phyloP scores from a whole-genome alignment of 192 early-diverging fungal genomes.

The Umbelopsis sp. region DNA sequence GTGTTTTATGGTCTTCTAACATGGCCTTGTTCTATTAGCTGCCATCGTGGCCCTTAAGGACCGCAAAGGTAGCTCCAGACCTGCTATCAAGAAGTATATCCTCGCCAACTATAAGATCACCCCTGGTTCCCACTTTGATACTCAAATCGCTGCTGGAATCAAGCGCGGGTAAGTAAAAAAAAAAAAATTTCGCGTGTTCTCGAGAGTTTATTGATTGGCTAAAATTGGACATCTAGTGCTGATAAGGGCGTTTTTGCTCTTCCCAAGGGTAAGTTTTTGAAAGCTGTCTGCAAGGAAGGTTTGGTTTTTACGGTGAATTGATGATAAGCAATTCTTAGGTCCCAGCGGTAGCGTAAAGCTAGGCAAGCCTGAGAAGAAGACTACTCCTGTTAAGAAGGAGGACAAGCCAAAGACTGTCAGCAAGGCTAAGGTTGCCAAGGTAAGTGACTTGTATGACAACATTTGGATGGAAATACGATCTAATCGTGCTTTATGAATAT shows the following conservation, averaged over 20 bases:
- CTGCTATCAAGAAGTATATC: conserved; percentile 81
- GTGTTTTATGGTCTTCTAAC: conserved; percentile 1
- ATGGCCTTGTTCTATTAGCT: conserved; percentile 19
- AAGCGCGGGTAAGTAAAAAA: conserved; percentile 49
- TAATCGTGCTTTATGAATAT: neutral
- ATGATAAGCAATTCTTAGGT: conserved; percentile 21
- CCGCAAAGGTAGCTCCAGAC: conserved; percentile 70
- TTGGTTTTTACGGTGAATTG: neutral
- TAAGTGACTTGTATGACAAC: neutral
- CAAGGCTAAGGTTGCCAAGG: conserved; percentile 31
- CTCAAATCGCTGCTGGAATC: conserved; percentile 64
- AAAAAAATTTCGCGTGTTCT: neutral
- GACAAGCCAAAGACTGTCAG: conserved; percentile 47
- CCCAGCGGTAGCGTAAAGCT: conserved; percentile 70
- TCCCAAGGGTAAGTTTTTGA: conserved; percentile 61
- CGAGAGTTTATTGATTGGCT: neutral
- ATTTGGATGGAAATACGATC: conserved; percentile 25
- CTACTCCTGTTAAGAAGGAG: conserved; percentile 21
- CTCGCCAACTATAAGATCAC: conserved; percentile 64
- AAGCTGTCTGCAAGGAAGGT: neutral
- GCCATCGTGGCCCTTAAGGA: conserved; percentile 66
- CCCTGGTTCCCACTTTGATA: conserved; percentile 53
- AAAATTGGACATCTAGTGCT: conserved; percentile 37
- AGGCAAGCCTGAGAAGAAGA: conserved; percentile 51
- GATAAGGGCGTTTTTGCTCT: conserved; percentile 62